Evolutionary conservation across 2,329 filamentous ascomycete species (phyloP), one percentile per base, ranked within the genome.

Genomic region (Colletotrichum sojae): DNA sequence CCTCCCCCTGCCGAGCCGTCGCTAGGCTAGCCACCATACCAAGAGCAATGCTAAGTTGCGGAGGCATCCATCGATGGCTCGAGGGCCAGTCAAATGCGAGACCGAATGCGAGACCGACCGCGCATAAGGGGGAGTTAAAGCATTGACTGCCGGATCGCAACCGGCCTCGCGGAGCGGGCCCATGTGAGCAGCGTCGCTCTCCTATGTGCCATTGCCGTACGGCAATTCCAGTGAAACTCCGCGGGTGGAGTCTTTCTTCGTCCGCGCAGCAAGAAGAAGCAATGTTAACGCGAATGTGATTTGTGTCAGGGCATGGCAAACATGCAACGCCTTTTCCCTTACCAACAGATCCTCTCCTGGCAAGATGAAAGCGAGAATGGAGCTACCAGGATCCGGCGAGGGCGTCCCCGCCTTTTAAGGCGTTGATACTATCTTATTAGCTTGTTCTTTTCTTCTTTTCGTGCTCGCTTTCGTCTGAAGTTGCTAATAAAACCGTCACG

Each of bases 41-140:
- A 10, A 36, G 31, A 36, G 31, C 31, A 8, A 36, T 12, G 31
- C 8, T 36, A 61, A n/a, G 39, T 16, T 5, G 18, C n/a, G 18
- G 46, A n/a, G 20, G 20, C 5, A 22, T 8, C 20, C 46, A 4
- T 49, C 8, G 6, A 18, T 12, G 46, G 20, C 40, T 13, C 20
- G 36, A 9, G n/a, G 10, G 18, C 40, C 40, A 54, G n/a, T 40
- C 43, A 8, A 49, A 12, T 13, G 22, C 66, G 66, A 60, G 31
- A 59, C 48, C 66, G 66, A 69, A 45, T 16, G 6, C 61, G 66
- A 69, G 49, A 69, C 49, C 61, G 55, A 65, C 16, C 4, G 18
- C 22, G 4, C 60, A 5, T 13, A 48, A 22, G 43, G 25, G 56
- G 25, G 27, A 27, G 16, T 15, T 27, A 46, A 31, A 46, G 58